A percentile compares a stretch with the other conserved stretches of the same genome.
Conservation (phyloP, 2,329 filamentous ascomycete species). For the Clarireedia hainanense region DNA sequence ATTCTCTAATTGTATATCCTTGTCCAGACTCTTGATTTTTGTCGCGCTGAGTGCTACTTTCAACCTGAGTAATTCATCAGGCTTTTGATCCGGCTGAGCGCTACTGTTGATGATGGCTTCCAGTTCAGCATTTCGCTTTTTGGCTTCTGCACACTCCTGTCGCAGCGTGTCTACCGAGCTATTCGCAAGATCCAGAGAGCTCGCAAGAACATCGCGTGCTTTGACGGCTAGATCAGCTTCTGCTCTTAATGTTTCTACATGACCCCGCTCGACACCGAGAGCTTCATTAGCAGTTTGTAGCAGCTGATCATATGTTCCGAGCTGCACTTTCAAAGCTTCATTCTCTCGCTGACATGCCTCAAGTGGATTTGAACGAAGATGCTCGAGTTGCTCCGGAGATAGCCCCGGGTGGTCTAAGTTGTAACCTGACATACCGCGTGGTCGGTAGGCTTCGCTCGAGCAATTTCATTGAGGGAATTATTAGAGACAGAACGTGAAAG, state of each 20-base stretch:
- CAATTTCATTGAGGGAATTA: neutral
- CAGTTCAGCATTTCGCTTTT: neutral
- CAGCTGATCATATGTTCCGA: neutral
- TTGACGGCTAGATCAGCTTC: neutral
- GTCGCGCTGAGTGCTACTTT: no score
- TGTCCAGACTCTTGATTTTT: neutral
- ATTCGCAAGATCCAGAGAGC: neutral
- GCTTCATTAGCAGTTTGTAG: neutral
- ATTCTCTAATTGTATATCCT: neutral
- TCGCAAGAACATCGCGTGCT: neutral
- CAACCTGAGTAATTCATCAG: neutral
- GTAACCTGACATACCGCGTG: constrained; percentile 1
- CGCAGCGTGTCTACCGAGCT: neutral
- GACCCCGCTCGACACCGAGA: neutral
- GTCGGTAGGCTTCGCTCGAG: neutral
- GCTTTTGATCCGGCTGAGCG: neutral
- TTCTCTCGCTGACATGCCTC: constrained; percentile 6
- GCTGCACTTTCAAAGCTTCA: neutral
- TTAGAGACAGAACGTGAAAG: no score
- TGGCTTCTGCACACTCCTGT: neutral
- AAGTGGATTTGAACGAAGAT: neutral
- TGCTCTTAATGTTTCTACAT: neutral
- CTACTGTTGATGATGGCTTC: neutral
- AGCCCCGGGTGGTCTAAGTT: neutral
- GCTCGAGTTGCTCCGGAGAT: neutral